Percentiles rank a stretch among this genome's conserved stretches.
Evolutionary conservation across 331 rosid species (phyloP).

Genomic region (Acacia concinna): DNA sequence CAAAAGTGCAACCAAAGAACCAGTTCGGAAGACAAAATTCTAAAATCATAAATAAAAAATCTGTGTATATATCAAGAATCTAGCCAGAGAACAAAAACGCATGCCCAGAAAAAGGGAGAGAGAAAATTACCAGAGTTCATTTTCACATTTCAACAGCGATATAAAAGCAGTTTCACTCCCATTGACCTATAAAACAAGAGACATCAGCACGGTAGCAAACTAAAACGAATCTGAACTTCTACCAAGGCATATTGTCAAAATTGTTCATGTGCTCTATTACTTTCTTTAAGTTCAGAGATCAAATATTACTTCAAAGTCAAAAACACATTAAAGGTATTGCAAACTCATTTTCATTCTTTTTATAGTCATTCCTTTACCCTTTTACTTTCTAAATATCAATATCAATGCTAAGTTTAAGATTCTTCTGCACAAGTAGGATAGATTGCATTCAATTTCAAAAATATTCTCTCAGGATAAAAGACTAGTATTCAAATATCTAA

Average conservation of each 20-base stretch:
- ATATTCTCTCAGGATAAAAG: not conserved
- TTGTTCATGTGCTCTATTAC: conserved; percentile 15
- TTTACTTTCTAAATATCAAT: not conserved
- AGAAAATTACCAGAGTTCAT: conserved; percentile 62
- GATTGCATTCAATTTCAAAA: not conserved
- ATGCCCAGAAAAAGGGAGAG: conserved; percentile 23
- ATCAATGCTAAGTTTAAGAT: not conserved
- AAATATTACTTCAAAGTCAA: not conserved
- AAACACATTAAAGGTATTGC: conserved; percentile 9
- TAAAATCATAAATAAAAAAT: conserved; percentile 8
- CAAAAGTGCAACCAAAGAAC: not conserved
- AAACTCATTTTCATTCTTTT: not conserved
- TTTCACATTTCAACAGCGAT: conserved; percentile 58
- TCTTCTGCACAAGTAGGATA: not conserved
- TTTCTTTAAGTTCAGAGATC: not conserved
- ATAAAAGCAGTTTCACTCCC: conserved; percentile 69
- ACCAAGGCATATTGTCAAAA: conserved; percentile 5
- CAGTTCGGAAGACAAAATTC: not conserved
- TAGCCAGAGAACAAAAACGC: conserved; percentile 17
- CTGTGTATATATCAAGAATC: not conserved
- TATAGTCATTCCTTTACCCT: not conserved
- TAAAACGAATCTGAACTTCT: conserved; percentile 18
- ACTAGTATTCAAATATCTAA: not conserved
- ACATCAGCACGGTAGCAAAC: conserved; percentile 22
- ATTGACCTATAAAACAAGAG: conserved; percentile 59